These are phyloP conservation scores for Cladorrhinum samala DNA, from an alignment of 495 filamentous ascomycete genomes.

Conservation along the genomic window DNA sequence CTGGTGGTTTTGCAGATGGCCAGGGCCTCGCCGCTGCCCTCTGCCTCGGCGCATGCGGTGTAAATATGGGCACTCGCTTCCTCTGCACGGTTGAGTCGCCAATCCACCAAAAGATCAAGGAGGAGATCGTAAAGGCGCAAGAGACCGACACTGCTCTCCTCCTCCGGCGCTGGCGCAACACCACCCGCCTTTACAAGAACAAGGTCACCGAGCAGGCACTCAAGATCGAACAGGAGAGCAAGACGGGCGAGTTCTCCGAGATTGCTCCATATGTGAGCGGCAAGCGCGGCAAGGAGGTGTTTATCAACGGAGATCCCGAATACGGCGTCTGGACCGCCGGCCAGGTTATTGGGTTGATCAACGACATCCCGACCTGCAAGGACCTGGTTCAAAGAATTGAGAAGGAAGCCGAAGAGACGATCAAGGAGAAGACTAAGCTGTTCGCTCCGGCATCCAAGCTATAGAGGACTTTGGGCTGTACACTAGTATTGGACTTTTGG, in stretches of 20 bases:
- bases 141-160: slow-evolving; percentile 90
- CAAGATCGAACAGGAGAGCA: slow-evolving; percentile 79
- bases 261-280: slow-evolving; percentile 87
- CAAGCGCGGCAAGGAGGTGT: slow-evolving; percentile 85
- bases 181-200: slow-evolving; percentile 79
- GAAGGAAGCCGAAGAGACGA: slow-evolving; percentile 51
- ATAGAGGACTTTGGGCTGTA: slow-evolving; percentile 17
- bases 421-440: slow-evolving; percentile 37
- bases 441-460: slow-evolving; percentile 37
- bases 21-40: slow-evolving; percentile 91
- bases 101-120: slow-evolving; percentile 89
- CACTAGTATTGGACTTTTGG: not conserved
- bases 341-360: slow-evolving; percentile 60
- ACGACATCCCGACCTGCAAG: slow-evolving; percentile 58
- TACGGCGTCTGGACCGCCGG: slow-evolving; percentile 72
- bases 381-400: slow-evolving; percentile 52
- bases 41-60: slow-evolving; percentile 82
- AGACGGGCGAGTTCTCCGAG: slow-evolving; percentile 83
- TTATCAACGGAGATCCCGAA: slow-evolving; percentile 84
- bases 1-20: slow-evolving; percentile 91
- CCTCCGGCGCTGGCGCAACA: slow-evolving; percentile 89
- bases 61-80: slow-evolving; percentile 95
- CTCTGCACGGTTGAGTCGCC: slow-evolving; percentile 91
- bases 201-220: slow-evolving; percentile 75
- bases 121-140: slow-evolving; percentile 78